A percentile compares a stretch with the other conserved stretches of the same genome.
These are phyloP conservation scores for Hansenula lynferdii DNA, from an alignment of 1,139 yeast species.

Conservation along the genomic window DNA sequence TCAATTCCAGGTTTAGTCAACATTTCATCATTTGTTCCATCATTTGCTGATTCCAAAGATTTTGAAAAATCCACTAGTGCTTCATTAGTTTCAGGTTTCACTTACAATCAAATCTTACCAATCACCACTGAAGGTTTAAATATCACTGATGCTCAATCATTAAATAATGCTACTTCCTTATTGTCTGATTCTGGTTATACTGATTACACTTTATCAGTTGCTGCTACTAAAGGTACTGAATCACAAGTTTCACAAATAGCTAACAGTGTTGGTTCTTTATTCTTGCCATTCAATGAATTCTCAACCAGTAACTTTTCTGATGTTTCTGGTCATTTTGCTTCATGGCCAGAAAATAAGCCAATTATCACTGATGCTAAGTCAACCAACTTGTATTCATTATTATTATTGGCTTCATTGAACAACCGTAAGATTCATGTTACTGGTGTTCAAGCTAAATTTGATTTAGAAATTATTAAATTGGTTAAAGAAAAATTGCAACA, in stretches of 20 bases:
- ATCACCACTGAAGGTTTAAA: slow-evolving; percentile 58
- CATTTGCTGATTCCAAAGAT: slow-evolving; percentile 47
- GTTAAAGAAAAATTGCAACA: slow-evolving; percentile 77
- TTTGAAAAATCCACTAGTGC: slow-evolving; percentile 66
- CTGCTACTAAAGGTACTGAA: slow-evolving; percentile 73
- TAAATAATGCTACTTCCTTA: slow-evolving; percentile 57
- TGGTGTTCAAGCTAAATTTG: slow-evolving; percentile 77
- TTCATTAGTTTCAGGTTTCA: slow-evolving; percentile 83
- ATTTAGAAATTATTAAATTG: slow-evolving; percentile 77
- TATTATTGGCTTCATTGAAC: slow-evolving; percentile 86
- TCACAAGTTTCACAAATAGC: slow-evolving; percentile 59
- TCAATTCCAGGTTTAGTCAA: slow-evolving; percentile 85
- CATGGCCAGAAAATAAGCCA: slow-evolving; percentile 84
- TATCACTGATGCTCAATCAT: slow-evolving; percentile 59
- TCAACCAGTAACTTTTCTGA: slow-evolving; percentile 64
- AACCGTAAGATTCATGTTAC: slow-evolving; percentile 85
- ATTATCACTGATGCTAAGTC: slow-evolving; percentile 90
- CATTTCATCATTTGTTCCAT: slow-evolving; percentile 75
- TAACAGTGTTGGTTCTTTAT: slow-evolving; percentile 69
- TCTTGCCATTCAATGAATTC: slow-evolving; percentile 75
- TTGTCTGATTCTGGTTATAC: slow-evolving; percentile 63
- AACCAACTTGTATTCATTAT: slow-evolving; percentile 85
- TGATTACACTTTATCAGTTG: slow-evolving; percentile 78
- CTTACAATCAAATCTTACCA: slow-evolving; percentile 80
- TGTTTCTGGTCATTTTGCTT: slow-evolving; percentile 71